Conservation (phyloP, 163 green algal genomes). For the Scenedesmus sp. region DNA sequence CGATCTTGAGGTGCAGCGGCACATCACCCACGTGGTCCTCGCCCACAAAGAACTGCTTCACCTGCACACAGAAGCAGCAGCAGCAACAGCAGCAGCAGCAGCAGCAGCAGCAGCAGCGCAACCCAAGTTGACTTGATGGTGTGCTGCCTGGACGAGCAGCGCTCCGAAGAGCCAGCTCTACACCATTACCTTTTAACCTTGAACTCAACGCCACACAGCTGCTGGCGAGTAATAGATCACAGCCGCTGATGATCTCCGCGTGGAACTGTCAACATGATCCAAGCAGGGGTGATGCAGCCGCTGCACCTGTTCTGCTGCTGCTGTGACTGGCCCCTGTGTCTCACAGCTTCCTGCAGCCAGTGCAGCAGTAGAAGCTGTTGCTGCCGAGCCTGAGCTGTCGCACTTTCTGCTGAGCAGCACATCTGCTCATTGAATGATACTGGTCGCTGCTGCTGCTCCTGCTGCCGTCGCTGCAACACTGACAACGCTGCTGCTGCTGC, state of each 20-base stretch:
- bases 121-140: background rate
- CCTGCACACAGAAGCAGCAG: slow-evolving; percentile 57
- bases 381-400: too few relatives aligned
- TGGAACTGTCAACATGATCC: too few relatives aligned
- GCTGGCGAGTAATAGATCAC: too few relatives aligned
- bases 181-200: too few relatives aligned
- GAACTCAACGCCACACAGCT: too few relatives aligned
- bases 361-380: too few relatives aligned
- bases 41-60: slow-evolving; percentile 89
- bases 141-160: too few relatives aligned
- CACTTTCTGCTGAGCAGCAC: background rate
- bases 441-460: background rate
- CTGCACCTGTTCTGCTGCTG: background rate
- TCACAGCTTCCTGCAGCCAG: too few relatives aligned
- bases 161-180: too few relatives aligned
- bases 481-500: background rate
- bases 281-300: too few relatives aligned
- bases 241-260: too few relatives aligned
- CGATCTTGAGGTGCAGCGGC: slow-evolving; percentile 93
- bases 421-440: background rate
- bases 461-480: background rate
- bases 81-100: background rate
- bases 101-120: background rate
- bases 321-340: too few relatives aligned
- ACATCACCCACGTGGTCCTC: slow-evolving; percentile 88